Evolutionary conservation across 139 green algal species (phyloP).

Genomic region (Trebouxia sp.): DNA sequence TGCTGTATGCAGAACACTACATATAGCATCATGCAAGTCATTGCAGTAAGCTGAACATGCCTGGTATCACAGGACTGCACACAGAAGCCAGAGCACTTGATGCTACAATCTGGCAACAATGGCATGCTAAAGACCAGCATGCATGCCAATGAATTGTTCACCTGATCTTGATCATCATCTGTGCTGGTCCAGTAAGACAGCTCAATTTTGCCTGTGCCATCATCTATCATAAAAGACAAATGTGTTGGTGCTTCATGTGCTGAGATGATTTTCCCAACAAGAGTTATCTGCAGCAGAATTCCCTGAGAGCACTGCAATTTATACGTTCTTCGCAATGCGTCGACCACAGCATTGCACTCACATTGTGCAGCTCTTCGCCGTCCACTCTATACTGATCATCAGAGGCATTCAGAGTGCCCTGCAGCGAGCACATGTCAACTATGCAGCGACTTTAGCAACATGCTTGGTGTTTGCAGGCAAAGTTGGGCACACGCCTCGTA

Average conservation of each 20-base stretch:
- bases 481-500: constrained; percentile 31
- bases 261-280: constrained; percentile 68
- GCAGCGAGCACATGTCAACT: too few species aligned
- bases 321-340: background rate
- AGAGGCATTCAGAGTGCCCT: constrained; percentile 18
- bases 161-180: constrained; percentile 39
- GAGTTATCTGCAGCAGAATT: constrained; percentile 56
- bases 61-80: too few species aligned
- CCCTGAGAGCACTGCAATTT: background rate
- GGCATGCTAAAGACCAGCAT: background rate
- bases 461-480: background rate
- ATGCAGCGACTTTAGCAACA: background rate
- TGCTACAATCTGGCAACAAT: too few species aligned
- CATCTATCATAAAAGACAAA: constrained; percentile 57
- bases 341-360: constrained; percentile 17
- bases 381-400: constrained; percentile 49
- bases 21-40: too few species aligned
- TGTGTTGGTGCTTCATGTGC: constrained; percentile 49
- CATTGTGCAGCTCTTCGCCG: constrained; percentile 48
- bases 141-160: background rate
- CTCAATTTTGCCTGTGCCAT: constrained; percentile 69
- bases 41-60: too few species aligned
- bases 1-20: too few species aligned
- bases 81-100: too few species aligned
- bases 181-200: constrained; percentile 62